Conservation (phyloP, 345 rosid genomes). For the Aethionema arabicum region DNA sequence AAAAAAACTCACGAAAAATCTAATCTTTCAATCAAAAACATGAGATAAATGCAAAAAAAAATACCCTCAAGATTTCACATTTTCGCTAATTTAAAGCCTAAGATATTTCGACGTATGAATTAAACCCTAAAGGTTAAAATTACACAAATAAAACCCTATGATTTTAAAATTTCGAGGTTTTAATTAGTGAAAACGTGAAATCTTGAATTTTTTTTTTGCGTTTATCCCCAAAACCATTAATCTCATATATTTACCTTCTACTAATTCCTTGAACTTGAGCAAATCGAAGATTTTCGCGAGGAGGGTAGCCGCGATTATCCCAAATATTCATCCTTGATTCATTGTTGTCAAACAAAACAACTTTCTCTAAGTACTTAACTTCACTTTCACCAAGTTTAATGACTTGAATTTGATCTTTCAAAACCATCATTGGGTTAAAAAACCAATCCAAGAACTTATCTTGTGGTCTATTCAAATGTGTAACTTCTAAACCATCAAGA, state of each 20-base stretch:
- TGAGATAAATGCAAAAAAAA: no score
- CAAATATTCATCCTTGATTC: constrained; percentile 53
- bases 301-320: constrained; percentile 48
- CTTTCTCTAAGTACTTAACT: constrained; percentile 58
- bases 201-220: no score
- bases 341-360: constrained; percentile 59
- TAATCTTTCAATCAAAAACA: not conserved
- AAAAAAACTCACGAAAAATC: no score
- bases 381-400: constrained; percentile 58
- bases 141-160: no score
- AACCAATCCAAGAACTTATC: constrained; percentile 76
- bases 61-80: no score
- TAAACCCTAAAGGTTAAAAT: no score
- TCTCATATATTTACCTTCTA: constrained; percentile 57
- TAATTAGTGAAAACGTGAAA: no score
- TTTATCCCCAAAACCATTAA: no score
- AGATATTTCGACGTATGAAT: no score
- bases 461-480: constrained; percentile 62
- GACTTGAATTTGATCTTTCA: constrained; percentile 69
- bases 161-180: no score
- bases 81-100: no score
- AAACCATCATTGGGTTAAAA: constrained; percentile 65
- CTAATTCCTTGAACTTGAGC: constrained; percentile 80
- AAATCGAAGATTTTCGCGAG: constrained; percentile 60
- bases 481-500: constrained; percentile 63